Conservation (phyloP, 805 yeast genomes). For the Lipomyces yamadae region DNA sequence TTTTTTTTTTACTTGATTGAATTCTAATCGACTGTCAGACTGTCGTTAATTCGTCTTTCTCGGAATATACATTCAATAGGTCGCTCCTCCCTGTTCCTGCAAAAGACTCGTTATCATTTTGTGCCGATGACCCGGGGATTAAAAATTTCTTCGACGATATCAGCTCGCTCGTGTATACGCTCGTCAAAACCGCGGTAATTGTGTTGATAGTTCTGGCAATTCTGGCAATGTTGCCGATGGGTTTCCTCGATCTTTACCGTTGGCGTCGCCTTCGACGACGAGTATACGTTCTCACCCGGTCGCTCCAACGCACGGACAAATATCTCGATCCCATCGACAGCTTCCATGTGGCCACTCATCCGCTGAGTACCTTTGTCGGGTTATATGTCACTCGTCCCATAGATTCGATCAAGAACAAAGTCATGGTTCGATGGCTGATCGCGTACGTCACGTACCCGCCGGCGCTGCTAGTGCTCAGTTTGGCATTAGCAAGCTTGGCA, state of each 20-base stretch:
- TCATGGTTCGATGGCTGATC: conserved; percentile 52
- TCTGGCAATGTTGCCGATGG: conserved; percentile 50
- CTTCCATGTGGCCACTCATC: conserved; percentile 35
- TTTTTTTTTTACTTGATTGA: background rate
- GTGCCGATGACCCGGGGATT: conserved; percentile 47
- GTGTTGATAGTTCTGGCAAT: conserved; percentile 52
- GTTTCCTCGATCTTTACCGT: conserved; percentile 52
- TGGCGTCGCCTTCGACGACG: conserved; percentile 56
- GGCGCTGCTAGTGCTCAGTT: conserved; percentile 55
- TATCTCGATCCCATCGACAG: conserved; percentile 36
- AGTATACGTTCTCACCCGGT: conserved; percentile 37
- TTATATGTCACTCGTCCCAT: conserved; percentile 32
- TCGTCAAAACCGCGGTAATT: conserved; percentile 50
- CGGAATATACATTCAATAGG: conserved; percentile 42
- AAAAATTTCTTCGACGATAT: conserved; percentile 48
- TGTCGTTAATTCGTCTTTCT: conserved; percentile 18
- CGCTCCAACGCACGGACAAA: conserved; percentile 32
- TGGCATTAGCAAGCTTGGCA: conserved; percentile 63
- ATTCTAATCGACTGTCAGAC: background rate
- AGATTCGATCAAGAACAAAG: conserved; percentile 11
- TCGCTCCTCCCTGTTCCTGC: conserved; percentile 53
- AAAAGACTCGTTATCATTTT: conserved; percentile 46
- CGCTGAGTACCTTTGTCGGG: conserved; percentile 26
- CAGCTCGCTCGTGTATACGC: conserved; percentile 45
- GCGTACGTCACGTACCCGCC: conserved; percentile 59